Base-by-base conservation (phyloP, 1,284 basidiomycete species). In the Tetrapyrgos nigripes region DNA sequence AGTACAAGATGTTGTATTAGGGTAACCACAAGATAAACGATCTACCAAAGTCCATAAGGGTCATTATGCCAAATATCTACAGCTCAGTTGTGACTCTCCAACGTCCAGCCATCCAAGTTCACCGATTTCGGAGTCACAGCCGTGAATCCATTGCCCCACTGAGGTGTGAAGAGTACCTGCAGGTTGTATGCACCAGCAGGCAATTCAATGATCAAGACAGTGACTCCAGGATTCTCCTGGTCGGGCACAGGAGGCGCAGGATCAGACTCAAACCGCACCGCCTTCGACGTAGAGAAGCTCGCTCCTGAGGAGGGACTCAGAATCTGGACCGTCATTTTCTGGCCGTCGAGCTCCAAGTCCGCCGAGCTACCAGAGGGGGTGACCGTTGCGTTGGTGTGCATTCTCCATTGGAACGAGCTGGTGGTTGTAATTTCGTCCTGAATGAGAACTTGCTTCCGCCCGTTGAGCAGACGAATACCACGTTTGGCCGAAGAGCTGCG, bases 381-480 rank as follows among this genome's bases (percentile, higher is more conserved):
- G 10, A 88, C 74, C 3, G 87, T 87, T 44, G 88, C 91, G 69
- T 97, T 99, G 61, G 97, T 98, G 75, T 99, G 96, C 81, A 95
- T 93, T 49, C 96, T 87, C 97, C 97, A 98, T 81, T 91, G 84
- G 58, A 96, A 77, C 24, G 81, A 68, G 24, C 74, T 78, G 26
- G 79, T 74, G 2, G 87, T 78, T 23, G 74, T 80, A 69, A 96
- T 87, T 69, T 96, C 94, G 74, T 96, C 93, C 73, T 94, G 94
- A 40, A 96, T 73, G 6, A 99, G 85, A 19, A 98, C 86, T 76
- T 98, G 97, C 64, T 83, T 86, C 58, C 97, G 88, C 37, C 81
- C 83, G 76, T 98, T 98, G 64, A 98, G 72, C 65, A 91, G 73
- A 57, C 95, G 93, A 60, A 97, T 83, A 61, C 96, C 97, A 58